These are phyloP conservation scores for Pseudopyrenochaeta lycopersici DNA, from an alignment of 2,329 filamentous ascomycete species.

Conservation along the genomic window DNA sequence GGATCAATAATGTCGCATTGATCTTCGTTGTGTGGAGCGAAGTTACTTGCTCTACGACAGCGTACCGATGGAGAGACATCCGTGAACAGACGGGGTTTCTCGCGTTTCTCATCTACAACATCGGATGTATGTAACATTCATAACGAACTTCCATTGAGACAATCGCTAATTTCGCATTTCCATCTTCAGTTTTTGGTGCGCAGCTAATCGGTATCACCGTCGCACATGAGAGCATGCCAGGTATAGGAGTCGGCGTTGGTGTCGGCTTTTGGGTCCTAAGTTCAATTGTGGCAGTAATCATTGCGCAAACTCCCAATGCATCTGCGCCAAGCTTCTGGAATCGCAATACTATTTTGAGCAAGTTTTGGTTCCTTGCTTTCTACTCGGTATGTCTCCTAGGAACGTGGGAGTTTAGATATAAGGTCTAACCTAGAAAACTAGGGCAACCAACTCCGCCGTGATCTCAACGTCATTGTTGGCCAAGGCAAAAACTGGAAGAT, in stretches of 20 bases:
- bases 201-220: constrained; percentile 62
- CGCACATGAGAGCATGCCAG: constrained; percentile 55
- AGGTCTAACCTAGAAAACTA: background rate
- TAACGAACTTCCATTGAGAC: no score
- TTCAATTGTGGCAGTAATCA: constrained; percentile 48
- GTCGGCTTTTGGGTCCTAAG: constrained; percentile 62
- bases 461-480: constrained; percentile 65
- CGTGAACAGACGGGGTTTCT: constrained; percentile 55
- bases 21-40: constrained; percentile 65
- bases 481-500: constrained; percentile 66
- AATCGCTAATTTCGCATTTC: no score
- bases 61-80: constrained; percentile 63
- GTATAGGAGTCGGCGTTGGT: constrained; percentile 61
- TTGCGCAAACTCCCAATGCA: constrained; percentile 56
- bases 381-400: constrained; percentile 61
- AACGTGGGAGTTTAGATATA: background rate
- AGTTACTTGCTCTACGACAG: constrained; percentile 61
- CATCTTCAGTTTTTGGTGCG: constrained; percentile 54
- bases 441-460: constrained; percentile 59
- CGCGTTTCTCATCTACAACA: constrained; percentile 58
- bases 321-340: constrained; percentile 56
- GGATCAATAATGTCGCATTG: constrained; percentile 64
- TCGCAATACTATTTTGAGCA: constrained; percentile 47
- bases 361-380: constrained; percentile 64
- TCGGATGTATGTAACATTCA: constrained; percentile 47